Evolutionary conservation across 2,329 filamentous ascomycete genomes (phyloP).

Genomic region (Aspergillus oerlinghausenensis): DNA sequence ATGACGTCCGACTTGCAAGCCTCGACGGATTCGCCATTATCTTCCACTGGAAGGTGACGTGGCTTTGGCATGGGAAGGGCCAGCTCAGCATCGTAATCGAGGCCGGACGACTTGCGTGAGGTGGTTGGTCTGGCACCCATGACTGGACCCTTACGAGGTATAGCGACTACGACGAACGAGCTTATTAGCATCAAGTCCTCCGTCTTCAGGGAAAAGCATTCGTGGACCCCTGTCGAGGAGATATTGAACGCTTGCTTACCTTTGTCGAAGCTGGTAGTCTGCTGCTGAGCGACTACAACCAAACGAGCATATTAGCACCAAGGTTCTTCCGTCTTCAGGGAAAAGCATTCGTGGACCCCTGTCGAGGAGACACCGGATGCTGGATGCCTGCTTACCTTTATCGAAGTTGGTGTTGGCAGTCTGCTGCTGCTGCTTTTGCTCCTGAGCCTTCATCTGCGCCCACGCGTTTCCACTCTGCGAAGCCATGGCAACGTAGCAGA

Average conservation of each 20-base stretch:
- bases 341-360: not conserved
- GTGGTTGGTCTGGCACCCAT: conserved; percentile 6
- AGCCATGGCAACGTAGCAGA: conserved; percentile 7
- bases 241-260: conserved; percentile 4
- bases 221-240: not conserved
- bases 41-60: conserved; percentile 5
- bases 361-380: not conserved
- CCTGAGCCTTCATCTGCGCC: conserved; percentile 19
- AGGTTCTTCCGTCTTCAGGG: not conserved
- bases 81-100: conserved; percentile 23
- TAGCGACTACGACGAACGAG: not conserved
- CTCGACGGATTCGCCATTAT: not conserved
- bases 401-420: not conserved
- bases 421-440: conserved; percentile 7
- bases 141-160: conserved; percentile 2
- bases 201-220: not conserved
- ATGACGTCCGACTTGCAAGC: not conserved
- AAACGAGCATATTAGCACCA: not conserved
- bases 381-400: conserved; percentile 4
- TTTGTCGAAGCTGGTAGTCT: not conserved
- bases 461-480: conserved; percentile 23
- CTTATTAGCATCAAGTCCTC: not conserved
- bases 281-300: not conserved
- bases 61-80: conserved; percentile 28
- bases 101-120: conserved; percentile 14